These are phyloP conservation scores for Pachysolen tannophilus DNA, from an alignment of 805 yeast species.

Conservation along the genomic window DNA sequence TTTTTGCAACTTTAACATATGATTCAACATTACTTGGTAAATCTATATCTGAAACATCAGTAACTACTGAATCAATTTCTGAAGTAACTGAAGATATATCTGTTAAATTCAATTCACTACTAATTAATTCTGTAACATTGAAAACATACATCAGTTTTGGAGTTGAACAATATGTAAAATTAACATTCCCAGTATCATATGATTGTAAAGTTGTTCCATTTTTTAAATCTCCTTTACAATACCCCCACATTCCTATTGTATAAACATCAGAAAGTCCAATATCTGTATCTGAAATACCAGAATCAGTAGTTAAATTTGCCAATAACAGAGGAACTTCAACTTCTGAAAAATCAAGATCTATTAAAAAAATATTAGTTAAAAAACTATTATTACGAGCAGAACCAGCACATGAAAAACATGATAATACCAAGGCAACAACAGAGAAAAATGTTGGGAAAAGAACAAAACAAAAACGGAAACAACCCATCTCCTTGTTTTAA, in stretches of 20 bases:
- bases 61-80: slow-evolving; percentile 11
- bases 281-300: slow-evolving; percentile 10
- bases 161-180: slow-evolving; percentile 41
- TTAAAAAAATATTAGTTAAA: slow-evolving; percentile 35
- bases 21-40: slow-evolving; percentile 48
- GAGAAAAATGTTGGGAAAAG: slow-evolving; percentile 23
- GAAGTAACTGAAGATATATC: slow-evolving; percentile 12
- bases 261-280: slow-evolving; percentile 38
- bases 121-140: slow-evolving; percentile 36
- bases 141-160: slow-evolving; percentile 50
- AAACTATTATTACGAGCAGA: slow-evolving; percentile 33
- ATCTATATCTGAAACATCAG: slow-evolving; percentile 21
- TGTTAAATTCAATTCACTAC: slow-evolving; percentile 12
- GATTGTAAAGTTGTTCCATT: slow-evolving; percentile 4
- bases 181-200: slow-evolving; percentile 14
- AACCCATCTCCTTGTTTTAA: too few relatives aligned
- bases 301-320: slow-evolving; percentile 9
- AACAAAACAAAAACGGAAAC: slow-evolving; percentile 20
- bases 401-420: slow-evolving; percentile 45
- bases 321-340: slow-evolving; percentile 17
- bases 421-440: slow-evolving; percentile 36
- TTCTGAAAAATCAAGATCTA: slow-evolving; percentile 36
- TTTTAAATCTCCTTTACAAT: slow-evolving; percentile 38
- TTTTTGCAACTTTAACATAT: slow-evolving; percentile 36
- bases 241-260: slow-evolving; percentile 57